Evolutionary conservation across 176 grass and related monocot species (phyloP), one percentile per base, ranked within the genome.

Genomic region (Oryza glaberrima): DNA sequence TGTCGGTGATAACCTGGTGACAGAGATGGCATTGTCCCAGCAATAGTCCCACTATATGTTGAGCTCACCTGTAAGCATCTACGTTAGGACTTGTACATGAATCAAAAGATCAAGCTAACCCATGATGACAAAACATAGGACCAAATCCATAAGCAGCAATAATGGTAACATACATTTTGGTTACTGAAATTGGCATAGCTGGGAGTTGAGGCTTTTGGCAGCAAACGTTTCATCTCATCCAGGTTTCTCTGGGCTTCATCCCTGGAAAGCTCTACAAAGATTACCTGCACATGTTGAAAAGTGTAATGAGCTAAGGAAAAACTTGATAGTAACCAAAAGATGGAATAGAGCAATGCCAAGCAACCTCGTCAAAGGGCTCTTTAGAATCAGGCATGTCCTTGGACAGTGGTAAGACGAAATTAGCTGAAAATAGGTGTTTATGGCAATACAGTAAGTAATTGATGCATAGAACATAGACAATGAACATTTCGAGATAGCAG

Each of bases 341-440:
- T 63, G 36, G 11, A 6, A 43, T 51, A 28, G 20, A 77, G 9
- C 19, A 52, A 64, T n/a, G 61, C 67, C 16, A 19, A 67, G 22
- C 71, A 72, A 94, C 92, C 92, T 91, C 46, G 17, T 94, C 89
- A 67, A 94, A 94, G 81, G 82, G 70, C 40, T 94, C 89, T 47
- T 87, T 91, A 6, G 92, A 91, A 82, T 47, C 44, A 87, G 63
- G 73, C 87, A 87, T 91, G 51, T 77, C 79, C 78, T 87, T 94
- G 11, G 81, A 82, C n/a, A 85, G 75, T 22, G 92, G 89, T 69
- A 94, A 80, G 69, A 85, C 64, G 82, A 87, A 94, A 81, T 91
- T 94, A 36, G 78, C 92, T 91, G 89, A 46, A 91, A 87, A 76
- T 13, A 36, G 45, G 28, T 86, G 25, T 58, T 43, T 11, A 48